Conservation (phyloP, 2,329 filamentous ascomycete species). For the Xylaria sp. region DNA sequence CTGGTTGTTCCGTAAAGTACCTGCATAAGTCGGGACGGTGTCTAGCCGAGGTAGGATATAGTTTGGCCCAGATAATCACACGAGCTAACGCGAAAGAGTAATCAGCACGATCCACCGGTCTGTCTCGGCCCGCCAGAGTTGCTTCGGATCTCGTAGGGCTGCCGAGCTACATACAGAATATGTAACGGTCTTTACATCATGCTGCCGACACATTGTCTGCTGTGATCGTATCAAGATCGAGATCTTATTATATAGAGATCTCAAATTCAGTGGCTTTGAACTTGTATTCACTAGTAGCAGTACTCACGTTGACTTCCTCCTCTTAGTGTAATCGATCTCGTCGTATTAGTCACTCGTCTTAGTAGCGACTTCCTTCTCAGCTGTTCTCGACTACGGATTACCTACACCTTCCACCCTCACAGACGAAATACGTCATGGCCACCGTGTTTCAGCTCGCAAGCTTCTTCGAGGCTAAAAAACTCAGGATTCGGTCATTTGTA, state of each 20-base stretch:
- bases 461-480: neutral
- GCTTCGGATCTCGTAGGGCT: neutral
- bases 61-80: neutral
- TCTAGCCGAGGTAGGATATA: neutral
- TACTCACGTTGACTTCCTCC: too few species aligned
- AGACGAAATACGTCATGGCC: conserved; percentile 15
- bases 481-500: neutral
- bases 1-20: neutral
- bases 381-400: neutral
- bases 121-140: neutral
- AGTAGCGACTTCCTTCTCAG: neutral
- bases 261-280: too few species aligned
- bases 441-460: conserved; percentile 1
- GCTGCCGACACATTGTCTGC: too few species aligned
- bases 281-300: too few species aligned
- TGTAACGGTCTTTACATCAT: too few species aligned
- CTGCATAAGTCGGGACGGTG: neutral
- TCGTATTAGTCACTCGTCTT: neutral
- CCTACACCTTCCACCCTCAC: neutral
- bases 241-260: too few species aligned
- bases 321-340: neutral
- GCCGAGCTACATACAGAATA: too few species aligned
- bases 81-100: neutral
- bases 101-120: neutral
- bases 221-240: too few species aligned